Percentiles rank a stretch among this genome's conserved stretches.
Evolutionary conservation across 2,329 filamentous ascomycete genomes (phyloP).

Genomic region (Xylariaceae sp.): DNA sequence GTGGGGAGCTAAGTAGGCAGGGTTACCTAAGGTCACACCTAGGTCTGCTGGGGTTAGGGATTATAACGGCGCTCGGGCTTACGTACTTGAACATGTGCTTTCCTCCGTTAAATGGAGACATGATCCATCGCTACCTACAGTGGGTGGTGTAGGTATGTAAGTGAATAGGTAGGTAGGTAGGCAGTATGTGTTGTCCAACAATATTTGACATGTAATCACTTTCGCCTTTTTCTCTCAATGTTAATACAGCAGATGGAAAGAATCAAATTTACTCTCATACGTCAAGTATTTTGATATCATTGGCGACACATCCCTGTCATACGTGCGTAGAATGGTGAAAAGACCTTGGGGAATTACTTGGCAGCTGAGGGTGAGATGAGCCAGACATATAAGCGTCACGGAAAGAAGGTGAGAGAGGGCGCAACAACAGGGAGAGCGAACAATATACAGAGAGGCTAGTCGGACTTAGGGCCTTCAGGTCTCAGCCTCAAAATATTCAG

Average conservation of each 20-base stretch:
- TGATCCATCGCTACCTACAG: conserved; percentile 3
- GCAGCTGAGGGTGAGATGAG: neutral
- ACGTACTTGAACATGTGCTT: conserved; percentile 22
- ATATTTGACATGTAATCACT: no score
- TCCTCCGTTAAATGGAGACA: conserved; percentile 18
- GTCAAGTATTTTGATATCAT: no score
- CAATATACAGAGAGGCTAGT: neutral
- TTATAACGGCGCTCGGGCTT: neutral
- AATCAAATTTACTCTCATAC: no score
- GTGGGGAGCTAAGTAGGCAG: neutral
- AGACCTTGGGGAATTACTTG: neutral
- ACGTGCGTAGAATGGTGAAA: conserved; percentile 4
- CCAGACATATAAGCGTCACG: neutral
- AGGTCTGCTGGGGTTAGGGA: neutral
- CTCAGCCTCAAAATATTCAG: conserved; percentile 13
- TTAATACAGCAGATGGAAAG: no score
- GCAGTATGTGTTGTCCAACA: no score
- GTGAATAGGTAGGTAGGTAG: no score
- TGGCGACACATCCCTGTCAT: neutral
- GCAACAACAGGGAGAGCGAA: neutral
- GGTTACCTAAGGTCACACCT: no score
- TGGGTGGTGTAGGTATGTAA: no score
- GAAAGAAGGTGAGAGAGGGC: neutral
- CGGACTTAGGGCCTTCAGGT: conserved; percentile 11
- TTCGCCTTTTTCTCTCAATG: neutral